Conservation (phyloP, 2,329 filamentous ascomycete species). For the Aspergillus sp. region DNA sequence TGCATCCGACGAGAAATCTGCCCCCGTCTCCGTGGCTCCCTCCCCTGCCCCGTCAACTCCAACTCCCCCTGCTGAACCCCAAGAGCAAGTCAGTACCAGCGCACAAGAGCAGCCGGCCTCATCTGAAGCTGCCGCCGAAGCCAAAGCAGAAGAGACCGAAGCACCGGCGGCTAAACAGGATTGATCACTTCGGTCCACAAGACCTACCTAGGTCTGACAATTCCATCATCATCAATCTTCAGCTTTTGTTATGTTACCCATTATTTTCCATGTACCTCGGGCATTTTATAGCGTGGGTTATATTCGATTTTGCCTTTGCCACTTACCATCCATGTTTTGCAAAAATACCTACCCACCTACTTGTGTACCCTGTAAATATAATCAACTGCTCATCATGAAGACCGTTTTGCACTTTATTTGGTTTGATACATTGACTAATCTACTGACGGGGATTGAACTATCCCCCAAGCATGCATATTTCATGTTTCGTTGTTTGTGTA, state of each 20-base stretch:
- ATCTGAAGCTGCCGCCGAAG: neutral
- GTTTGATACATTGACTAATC: too few species aligned
- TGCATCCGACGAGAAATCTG: neutral
- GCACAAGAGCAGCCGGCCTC: neutral
- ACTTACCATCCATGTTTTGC: neutral
- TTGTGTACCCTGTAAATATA: too few species aligned
- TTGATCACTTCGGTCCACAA: neutral
- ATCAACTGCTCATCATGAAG: too few species aligned
- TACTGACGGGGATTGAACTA: too few species aligned
- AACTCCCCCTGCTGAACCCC: neutral
- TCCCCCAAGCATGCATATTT: too few species aligned
- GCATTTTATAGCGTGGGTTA: constrained; percentile 22
- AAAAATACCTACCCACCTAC: neutral
- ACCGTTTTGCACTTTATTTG: too few species aligned
- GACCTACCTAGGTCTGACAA: neutral
- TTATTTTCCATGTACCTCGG: constrained; percentile 8
- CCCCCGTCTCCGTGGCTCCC: neutral
- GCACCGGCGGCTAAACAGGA: neutral
- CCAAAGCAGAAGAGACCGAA: neutral
- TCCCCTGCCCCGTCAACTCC: neutral
- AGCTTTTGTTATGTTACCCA: too few species aligned
- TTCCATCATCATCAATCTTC: neutral
- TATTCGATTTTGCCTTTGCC: neutral
- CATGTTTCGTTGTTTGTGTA: too few species aligned
- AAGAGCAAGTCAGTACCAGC: constrained; percentile 4